Conservation (phyloP, 495 filamentous ascomycete genomes). For the Chaetomium cochliodes region DNA sequence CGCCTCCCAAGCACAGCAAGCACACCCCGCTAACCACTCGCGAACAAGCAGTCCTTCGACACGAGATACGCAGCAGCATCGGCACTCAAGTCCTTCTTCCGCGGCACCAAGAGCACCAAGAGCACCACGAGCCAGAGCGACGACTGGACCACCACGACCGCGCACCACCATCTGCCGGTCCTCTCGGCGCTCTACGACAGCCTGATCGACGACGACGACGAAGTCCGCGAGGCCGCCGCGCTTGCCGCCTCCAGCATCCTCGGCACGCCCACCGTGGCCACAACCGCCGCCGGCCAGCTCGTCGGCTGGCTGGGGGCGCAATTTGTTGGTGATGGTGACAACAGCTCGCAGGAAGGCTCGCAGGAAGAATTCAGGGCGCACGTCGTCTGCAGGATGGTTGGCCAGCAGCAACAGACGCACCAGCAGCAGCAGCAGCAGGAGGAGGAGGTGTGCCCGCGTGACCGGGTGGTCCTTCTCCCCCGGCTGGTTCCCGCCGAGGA, state of each 20-base stretch:
- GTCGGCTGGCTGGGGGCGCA: conserved; percentile 36
- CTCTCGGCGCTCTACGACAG: conserved; percentile 51
- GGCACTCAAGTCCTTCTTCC: conserved; percentile 40
- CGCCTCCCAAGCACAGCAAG: background rate
- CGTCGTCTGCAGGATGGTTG: conserved; percentile 38
- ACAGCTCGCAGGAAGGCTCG: conserved; percentile 4
- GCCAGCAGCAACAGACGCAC: conserved; percentile 31
- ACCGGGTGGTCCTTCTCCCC: background rate
- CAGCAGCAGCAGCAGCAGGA: too few species aligned
- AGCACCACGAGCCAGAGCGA: too few species aligned
- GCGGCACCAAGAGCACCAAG: background rate
- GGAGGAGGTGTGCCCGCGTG: background rate
- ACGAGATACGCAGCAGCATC: conserved; percentile 58
- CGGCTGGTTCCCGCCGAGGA: conserved; percentile 43
- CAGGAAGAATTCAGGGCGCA: conserved; percentile 40
- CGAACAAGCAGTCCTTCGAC: conserved; percentile 61
- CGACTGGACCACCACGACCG: conserved; percentile 1
- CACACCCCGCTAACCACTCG: too few species aligned
- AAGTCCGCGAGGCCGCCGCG: conserved; percentile 69
- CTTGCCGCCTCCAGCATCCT: conserved; percentile 42
- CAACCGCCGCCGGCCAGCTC: conserved; percentile 42
- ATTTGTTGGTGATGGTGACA: conserved; percentile 19
- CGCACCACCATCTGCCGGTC: conserved; percentile 48
- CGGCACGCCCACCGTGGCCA: conserved; percentile 37
- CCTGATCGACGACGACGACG: conserved; percentile 89